A percentile compares a stretch with the other conserved stretches of the same genome.
phyloP scores from a whole-genome alignment of 2,329 filamentous ascomycete genomes.

The Aureobasidium lini region DNA sequence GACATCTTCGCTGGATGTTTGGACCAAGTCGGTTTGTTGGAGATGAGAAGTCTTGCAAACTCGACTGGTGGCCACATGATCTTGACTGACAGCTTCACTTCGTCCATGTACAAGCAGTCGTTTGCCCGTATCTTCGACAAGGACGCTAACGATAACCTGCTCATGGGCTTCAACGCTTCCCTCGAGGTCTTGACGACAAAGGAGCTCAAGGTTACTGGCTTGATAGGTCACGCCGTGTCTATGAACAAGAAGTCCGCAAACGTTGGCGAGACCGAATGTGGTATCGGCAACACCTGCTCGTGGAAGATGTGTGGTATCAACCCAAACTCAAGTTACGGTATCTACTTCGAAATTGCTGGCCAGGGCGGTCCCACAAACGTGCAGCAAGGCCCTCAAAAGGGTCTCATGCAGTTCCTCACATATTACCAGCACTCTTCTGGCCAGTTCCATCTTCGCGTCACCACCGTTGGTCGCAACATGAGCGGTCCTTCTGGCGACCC shows the following conservation, averaged over 20 bases:
- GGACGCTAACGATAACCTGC: conserved; percentile 83
- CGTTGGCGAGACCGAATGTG: conserved; percentile 95
- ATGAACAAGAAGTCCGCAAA: conserved; percentile 97
- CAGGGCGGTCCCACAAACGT: conserved; percentile 81
- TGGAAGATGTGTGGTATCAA: conserved; percentile 99
- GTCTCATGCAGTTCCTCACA: conserved; percentile 95
- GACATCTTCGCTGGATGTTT: conserved; percentile 97
- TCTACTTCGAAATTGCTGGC: conserved; percentile 96
- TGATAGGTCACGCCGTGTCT: conserved; percentile 94
- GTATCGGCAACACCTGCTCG: conserved; percentile 95
- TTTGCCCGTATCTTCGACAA: conserved; percentile 97
- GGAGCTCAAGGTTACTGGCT: conserved; percentile 92
- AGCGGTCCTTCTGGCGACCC: conserved; percentile 92
- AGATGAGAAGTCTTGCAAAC: conserved; percentile 97
- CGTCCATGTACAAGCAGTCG: conserved; percentile 98
- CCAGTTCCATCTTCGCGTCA: conserved; percentile 92
- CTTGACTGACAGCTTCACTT: conserved; percentile 94
- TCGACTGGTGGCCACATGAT: conserved; percentile 98
- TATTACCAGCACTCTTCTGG: conserved; percentile 98
- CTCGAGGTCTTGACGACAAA: conserved; percentile 95
- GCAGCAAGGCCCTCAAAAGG: conserved; percentile 80
- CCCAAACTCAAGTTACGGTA: conserved; percentile 82
- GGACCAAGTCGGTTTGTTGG: conserved; percentile 90
- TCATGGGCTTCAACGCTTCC: conserved; percentile 98
- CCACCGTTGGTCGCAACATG: conserved; percentile 82